Base-by-base conservation (phyloP, 306 rosid species). In the Rosa multiflora region DNA sequence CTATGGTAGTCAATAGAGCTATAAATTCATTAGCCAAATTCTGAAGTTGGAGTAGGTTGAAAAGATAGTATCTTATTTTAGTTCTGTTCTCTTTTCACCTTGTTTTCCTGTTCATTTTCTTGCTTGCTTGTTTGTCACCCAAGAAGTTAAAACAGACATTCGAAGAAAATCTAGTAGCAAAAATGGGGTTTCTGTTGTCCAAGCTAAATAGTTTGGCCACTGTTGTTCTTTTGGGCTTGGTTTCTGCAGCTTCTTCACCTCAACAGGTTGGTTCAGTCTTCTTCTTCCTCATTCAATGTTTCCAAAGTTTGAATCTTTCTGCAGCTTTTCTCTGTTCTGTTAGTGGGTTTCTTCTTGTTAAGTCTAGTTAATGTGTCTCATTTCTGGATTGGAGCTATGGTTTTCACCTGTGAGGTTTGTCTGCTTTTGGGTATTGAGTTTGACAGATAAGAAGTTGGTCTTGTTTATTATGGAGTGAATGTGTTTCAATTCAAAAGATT, bases 261-360 rank as follows among this genome's bases (percentile, higher is more conserved):
- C 89, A 13, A 86, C 93, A 87, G 97, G 97, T 92, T 77, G 53
- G 75, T 43, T 18, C 53, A 17, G 43, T 58, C 3, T 68, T 21
- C 43, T 29, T 39, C 15, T 80, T n/a, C 43, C 23, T 64, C 9
- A 0, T 72, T 46, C 9, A 23, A 20, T 56, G 14, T 82, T 74
- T 70, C 37, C 10, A 13, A 79, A 67, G 42, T 49, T 69, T 3
- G 6, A 63, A 66, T 35, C 75, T 64, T 81, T 74, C 4, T 13
- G 75, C 67, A 18, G 55, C 10, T 46, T 46, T 43, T 17, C 13
- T 53, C 83, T 47, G 61, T 79, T 81, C 3, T 37, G 17, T 58
- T 83, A 15, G 61, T 84, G 85, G 77, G 52, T n/a, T 66, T 43
- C 5, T n/a, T 32, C 15, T 32, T 53, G 11, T 72, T 2, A 11